These are phyloP conservation scores for Tolypocladium album DNA, from an alignment of 2,329 filamentous ascomycete genomes.

Conservation along the genomic window DNA sequence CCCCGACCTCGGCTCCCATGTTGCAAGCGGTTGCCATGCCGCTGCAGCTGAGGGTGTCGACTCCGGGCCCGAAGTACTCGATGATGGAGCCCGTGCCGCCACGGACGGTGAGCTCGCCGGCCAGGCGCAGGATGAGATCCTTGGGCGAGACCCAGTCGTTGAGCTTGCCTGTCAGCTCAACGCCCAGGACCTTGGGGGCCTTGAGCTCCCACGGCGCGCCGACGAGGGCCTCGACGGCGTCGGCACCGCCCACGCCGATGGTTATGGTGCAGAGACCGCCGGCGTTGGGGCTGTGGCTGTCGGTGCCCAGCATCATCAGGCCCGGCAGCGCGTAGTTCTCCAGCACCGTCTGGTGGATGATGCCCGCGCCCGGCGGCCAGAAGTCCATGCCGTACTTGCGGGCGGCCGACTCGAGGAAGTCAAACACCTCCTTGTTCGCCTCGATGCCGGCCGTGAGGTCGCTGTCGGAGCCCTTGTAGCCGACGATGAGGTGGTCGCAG, in stretches of 20 bases:
- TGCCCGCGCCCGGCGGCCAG: conserved; percentile 87
- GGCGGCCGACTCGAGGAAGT: conserved; percentile 87
- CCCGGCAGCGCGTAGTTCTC: conserved; percentile 98
- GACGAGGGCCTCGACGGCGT: conserved; percentile 92
- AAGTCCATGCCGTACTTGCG: conserved; percentile 93
- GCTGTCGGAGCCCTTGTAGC: conserved; percentile 75
- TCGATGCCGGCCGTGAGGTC: conserved; percentile 79
- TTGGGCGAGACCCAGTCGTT: conserved; percentile 90
- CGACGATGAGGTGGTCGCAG: conserved; percentile 98
- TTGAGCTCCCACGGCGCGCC: conserved; percentile 97
- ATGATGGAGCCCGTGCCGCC: conserved; percentile 92
- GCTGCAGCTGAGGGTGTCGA: conserved; percentile 80
- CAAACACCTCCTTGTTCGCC: conserved; percentile 94
- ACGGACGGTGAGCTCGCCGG: conserved; percentile 80
- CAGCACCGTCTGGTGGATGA: conserved; percentile 94
- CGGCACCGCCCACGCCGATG: conserved; percentile 93
- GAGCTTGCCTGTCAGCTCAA: conserved; percentile 72
- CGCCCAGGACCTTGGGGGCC: conserved; percentile 81
- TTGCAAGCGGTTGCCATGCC: conserved; percentile 90
- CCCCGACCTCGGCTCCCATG: conserved; percentile 85
- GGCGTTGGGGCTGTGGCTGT: conserved; percentile 96
- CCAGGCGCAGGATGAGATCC: conserved; percentile 85
- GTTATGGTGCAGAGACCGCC: conserved; percentile 88
- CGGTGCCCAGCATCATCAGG: conserved; percentile 96
- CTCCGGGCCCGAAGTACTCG: conserved; percentile 86